Evolutionary conservation across 495 filamentous ascomycete species (phyloP).

Genomic region (Penicillium malachiteum): DNA sequence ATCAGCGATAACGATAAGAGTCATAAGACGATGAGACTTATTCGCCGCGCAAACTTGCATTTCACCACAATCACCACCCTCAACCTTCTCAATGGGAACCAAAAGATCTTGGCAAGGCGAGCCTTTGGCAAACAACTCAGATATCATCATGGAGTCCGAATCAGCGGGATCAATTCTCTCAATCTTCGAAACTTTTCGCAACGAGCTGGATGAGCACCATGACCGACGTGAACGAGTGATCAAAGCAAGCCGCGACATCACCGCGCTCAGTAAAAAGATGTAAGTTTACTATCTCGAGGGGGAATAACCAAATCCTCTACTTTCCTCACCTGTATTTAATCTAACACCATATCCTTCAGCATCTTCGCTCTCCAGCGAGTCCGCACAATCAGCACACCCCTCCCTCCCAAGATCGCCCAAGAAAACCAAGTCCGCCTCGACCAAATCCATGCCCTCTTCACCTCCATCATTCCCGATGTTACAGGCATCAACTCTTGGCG

Average conservation of each 20-base stretch:
- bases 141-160: slow-evolving; percentile 28
- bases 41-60: neutral
- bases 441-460: slow-evolving; percentile 68
- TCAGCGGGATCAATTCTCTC: slow-evolving; percentile 50
- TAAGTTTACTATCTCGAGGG: slow-evolving; percentile 34
- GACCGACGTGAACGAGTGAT: slow-evolving; percentile 87
- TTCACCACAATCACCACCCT: neutral
- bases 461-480: slow-evolving; percentile 68
- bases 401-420: slow-evolving; percentile 63
- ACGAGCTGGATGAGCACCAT: slow-evolving; percentile 91
- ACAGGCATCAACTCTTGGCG: slow-evolving; percentile 75
- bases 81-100: slow-evolving; percentile 34
- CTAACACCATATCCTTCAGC: slow-evolving; percentile 41
- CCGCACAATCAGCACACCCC: slow-evolving; percentile 58
- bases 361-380: slow-evolving; percentile 91
- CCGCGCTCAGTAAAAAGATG: slow-evolving; percentile 96
- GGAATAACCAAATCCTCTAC: too few species aligned
- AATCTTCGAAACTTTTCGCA: slow-evolving; percentile 82
- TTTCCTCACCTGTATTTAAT: too few species aligned
- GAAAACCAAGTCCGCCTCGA: slow-evolving; percentile 62
- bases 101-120: slow-evolving; percentile 64
- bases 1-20: too few species aligned
- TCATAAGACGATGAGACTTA: too few species aligned
- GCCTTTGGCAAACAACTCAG: slow-evolving; percentile 30
- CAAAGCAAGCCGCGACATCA: slow-evolving; percentile 87